Evolutionary conservation across 805 yeast species (phyloP).

Genomic region (Yarrowia keelungensis): DNA sequence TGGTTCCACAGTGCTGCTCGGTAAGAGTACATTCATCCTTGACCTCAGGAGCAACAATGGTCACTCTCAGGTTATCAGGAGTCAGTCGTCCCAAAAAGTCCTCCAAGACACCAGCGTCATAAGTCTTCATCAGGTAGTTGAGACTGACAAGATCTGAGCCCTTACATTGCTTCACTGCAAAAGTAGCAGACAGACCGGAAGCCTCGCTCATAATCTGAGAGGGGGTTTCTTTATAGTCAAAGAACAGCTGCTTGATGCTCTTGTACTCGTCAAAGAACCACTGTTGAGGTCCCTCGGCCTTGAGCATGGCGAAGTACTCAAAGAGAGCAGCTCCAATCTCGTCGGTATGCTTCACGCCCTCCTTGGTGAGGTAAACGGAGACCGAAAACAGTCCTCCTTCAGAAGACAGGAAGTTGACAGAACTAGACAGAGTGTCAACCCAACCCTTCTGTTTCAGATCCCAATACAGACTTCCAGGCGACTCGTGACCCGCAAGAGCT

Average conservation of each 20-base stretch:
- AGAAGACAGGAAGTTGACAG: constrained; percentile 60
- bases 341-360: constrained; percentile 67
- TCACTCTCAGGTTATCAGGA: constrained; percentile 66
- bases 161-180: constrained; percentile 61
- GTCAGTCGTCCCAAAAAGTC: constrained; percentile 60
- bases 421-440: constrained; percentile 80
- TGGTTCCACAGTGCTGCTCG: constrained; percentile 20
- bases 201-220: constrained; percentile 73
- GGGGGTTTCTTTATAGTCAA: constrained; percentile 77
- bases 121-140: constrained; percentile 61
- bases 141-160: constrained; percentile 64
- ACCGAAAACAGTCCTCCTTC: constrained; percentile 71
- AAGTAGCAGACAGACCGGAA: constrained; percentile 70
- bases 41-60: constrained; percentile 61
- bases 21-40: constrained; percentile 50
- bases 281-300: constrained; percentile 64
- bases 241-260: constrained; percentile 69
- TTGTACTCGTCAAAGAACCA: constrained; percentile 81
- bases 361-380: constrained; percentile 74
- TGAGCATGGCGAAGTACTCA: constrained; percentile 73
- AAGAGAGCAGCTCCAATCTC: constrained; percentile 66
- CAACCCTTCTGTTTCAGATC: constrained; percentile 73
- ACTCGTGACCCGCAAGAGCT: constrained; percentile 92
- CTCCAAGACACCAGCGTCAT: constrained; percentile 60
- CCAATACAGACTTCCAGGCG: constrained; percentile 79